Base-by-base conservation (phyloP, 441 rosid species). In the Arabidopsis hybrid region DNA sequence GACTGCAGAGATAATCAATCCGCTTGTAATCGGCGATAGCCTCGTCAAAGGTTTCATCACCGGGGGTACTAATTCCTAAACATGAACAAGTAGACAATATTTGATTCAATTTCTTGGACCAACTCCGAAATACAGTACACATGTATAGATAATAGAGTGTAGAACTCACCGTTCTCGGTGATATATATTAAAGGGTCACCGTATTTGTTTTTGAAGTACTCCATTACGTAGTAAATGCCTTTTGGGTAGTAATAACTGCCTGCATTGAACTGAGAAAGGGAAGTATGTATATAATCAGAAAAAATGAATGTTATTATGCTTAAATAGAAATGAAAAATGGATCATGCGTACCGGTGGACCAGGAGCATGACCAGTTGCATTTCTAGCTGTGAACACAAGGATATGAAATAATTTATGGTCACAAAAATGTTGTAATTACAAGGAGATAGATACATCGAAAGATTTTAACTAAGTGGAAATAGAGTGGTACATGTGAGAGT, bases 121-220 rank as follows among this genome's bases (percentile, higher is more conserved):
- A 47, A 47, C 5, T 17, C 50, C 7, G 18, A n/a, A 6, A 45
- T 45, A 43, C 16, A 43, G 2, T 5, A 12, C 3, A 47, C 11
- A 1, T 47, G 2, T 47, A 47, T 47, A 47, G 4, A 47, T 47
- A 11, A 2, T 3, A 47, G 16, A 3, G 21, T 7, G 11, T 47
- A 71, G 53, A 53, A 43, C 65, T 57, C 11, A 74, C 78, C 78
- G 29, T 74, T 74, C 39, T 74, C 78, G 3, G 73, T 74, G 29
- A 74, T 7, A 60, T 59, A 74, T 16, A 74, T 14, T 18, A 60
- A 17, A 67, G 78, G 73, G 49, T 67, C 2, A 5, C 13, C 0
- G 13, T 74, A 74, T 1, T n/a, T 67, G 1, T 8, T 1, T 60
- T 43, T 67, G 56, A 60, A 66, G 38, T 59, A 14, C 0, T 67